Percentiles rank a stretch among this genome's conserved stretches.
These are phyloP conservation scores for Trametes punicea DNA, from an alignment of 768 basidiomycete genomes.

Conservation along the genomic window DNA sequence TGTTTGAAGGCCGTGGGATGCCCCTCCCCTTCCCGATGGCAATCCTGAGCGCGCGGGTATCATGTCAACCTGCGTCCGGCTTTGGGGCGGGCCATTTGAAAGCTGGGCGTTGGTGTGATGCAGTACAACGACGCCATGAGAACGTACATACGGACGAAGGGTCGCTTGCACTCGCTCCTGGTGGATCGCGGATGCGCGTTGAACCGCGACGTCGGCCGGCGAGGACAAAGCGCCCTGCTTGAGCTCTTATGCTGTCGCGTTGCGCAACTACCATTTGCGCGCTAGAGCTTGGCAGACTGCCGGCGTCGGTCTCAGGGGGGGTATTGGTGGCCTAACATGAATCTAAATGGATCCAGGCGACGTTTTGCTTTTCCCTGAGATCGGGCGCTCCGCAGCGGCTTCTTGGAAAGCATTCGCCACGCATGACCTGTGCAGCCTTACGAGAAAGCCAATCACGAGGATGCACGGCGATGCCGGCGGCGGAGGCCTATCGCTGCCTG, in stretches of 20 bases:
- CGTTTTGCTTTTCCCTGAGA: neutral
- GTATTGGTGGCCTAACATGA: no score
- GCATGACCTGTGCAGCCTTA: neutral
- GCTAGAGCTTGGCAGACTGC: no score
- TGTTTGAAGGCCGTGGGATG: no score
- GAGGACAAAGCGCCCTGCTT: no score
- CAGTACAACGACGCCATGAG: neutral
- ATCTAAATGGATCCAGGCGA: no score
- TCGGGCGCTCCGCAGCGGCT: conserved; percentile 8
- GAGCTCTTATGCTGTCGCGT: neutral
- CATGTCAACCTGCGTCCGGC: no score
- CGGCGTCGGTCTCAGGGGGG: neutral
- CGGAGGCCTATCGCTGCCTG: neutral
- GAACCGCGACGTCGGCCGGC: no score
- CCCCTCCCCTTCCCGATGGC: no score
- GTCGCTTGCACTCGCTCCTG: neutral
- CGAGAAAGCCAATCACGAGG: conserved; percentile 2
- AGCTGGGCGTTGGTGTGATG: neutral
- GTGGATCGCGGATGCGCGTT: neutral
- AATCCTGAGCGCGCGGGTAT: no score
- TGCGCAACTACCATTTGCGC: neutral
- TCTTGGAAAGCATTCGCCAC: neutral
- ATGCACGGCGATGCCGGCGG: conserved; percentile 2
- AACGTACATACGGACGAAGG: neutral
- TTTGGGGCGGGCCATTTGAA: neutral